These are phyloP conservation scores for Durusdinium trenchii DNA, from an alignment of 73 alveolate genomes.

Conservation along the genomic window DNA sequence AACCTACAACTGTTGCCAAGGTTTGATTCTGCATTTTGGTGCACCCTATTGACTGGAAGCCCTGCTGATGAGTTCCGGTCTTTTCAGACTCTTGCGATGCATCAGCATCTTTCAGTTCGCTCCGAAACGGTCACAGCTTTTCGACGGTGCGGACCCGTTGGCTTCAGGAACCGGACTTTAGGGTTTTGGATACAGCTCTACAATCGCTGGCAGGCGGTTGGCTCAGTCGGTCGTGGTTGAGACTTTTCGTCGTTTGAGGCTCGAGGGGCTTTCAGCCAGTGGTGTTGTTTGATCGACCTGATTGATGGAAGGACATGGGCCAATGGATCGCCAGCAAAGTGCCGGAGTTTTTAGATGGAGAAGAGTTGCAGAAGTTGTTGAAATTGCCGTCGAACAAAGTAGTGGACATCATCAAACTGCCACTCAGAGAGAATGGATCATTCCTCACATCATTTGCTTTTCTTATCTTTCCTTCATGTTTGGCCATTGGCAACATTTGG, in stretches of 20 bases:
- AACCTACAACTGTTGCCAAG: neutral
- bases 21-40: constrained; percentile 71
- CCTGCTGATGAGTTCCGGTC: constrained; percentile 89
- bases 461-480: neutral
- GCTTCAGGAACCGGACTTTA: constrained; percentile 59
- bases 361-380: constrained; percentile 50
- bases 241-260: no score
- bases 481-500: no score
- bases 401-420: constrained; percentile 71
- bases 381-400: constrained; percentile 77
- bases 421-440: no score
- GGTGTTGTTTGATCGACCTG: neutral
- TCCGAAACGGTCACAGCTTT: neutral
- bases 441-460: no score
- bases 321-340: constrained; percentile 30
- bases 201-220: constrained; percentile 81
- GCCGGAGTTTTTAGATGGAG: constrained; percentile 55
- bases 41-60: constrained; percentile 65
- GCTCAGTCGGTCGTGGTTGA: neutral
- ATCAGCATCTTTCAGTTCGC: neutral
- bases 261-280: neutral
- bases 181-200: constrained; percentile 81
- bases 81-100: constrained; percentile 9
- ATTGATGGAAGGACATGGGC: neutral
- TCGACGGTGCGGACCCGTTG: neutral